Base-by-base conservation (phyloP, 331 rosid species). In the Pyrus hybrid region DNA sequence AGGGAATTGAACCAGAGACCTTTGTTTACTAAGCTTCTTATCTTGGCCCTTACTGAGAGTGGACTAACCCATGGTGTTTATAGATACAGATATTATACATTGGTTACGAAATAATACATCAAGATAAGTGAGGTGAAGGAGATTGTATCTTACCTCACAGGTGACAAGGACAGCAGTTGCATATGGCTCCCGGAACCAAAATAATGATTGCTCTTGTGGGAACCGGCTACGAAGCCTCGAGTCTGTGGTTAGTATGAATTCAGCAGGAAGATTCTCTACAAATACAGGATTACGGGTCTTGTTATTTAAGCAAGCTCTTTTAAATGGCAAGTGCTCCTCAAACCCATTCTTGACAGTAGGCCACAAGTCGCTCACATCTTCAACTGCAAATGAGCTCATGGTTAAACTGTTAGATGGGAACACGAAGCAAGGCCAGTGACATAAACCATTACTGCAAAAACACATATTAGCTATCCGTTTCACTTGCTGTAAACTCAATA, bases 321-420 rank as follows among this genome's bases (percentile, higher is more conserved):
- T 95, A 72, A 92, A 82, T 8, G 99, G 97, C 86, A 89, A 81
- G 41, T 90, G 86, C 60, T 74, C 87, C 87, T 90, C 97, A 74
- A 95, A 95, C 45, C 89, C 93, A 77, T 79, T 75, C 90, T 95
- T 92, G 37, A 95, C 82, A 69, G 83, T 89, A 33, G 99, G 99
- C 99, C 99, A 95, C 86, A 95, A 83, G 79, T 95, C 97, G 72
- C 97, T 90, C 83, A 95, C 97, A 60, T 92, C 99, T 86, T 95
- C 99, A 84, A 95, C 99, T 95, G 91, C 62, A 89, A 77, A 74
- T 35, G 81, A 76, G 67, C 35, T 33, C 12, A 79, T 3, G 5
- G 80, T 13, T 22, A 79, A 58, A 77, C 57, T 68, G 78, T 75
- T 35, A 81, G 60, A 73, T 14, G 51, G 11, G 28, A 25, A 70